Evolutionary conservation across 2,329 filamentous ascomycete species (phyloP).

Genomic region (Talaromyces atroroseus): DNA sequence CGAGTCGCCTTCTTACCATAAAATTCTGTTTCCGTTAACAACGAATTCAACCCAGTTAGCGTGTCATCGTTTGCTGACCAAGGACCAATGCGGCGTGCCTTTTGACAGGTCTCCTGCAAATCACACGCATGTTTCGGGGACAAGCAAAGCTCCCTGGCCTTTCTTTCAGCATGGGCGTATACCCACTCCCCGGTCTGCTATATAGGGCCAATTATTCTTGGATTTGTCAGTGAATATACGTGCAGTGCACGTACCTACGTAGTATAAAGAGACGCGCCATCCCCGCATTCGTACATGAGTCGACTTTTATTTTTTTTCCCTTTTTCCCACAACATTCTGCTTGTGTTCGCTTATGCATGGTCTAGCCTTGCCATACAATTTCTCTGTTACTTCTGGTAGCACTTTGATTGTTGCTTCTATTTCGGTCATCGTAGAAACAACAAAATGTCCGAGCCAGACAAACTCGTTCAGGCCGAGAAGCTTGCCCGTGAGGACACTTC

Average conservation of each 20-base stretch:
- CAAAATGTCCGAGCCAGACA: constrained; percentile 11
- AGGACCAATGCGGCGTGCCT: neutral
- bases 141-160: neutral
- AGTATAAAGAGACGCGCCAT: neutral
- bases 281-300: neutral
- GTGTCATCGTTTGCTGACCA: constrained; percentile 1
- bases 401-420: neutral
- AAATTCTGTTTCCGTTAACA: neutral
- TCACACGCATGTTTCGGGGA: neutral
- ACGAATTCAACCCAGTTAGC: constrained; percentile 5
- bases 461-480: constrained; percentile 3
- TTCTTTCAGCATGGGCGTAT: neutral
- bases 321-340: neutral
- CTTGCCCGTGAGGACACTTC: constrained; percentile 8
- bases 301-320: neutral
- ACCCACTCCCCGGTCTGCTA: constrained; percentile 4
- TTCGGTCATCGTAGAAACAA: neutral
- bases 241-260: neutral
- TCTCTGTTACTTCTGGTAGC: neutral
- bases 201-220: neutral
- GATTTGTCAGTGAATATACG: neutral
- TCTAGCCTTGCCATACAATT: neutral
- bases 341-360: neutral
- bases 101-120: neutral
- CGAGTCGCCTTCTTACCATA: neutral